Conservation (phyloP, 2,329 filamentous ascomycete genomes). For the Colletotrichum sp. region DNA sequence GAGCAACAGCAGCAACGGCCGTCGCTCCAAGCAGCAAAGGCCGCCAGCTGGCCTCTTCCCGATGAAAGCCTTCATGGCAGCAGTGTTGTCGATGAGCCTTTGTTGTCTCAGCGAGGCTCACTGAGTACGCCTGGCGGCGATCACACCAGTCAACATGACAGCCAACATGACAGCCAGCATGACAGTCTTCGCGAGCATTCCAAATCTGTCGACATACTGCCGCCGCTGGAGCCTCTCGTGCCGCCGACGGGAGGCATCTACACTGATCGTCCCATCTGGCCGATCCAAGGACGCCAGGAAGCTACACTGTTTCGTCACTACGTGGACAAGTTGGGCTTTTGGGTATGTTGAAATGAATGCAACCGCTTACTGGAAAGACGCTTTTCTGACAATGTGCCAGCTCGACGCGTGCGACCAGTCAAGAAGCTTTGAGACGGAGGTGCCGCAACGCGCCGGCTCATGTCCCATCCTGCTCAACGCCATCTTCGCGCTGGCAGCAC, state of each 20-base stretch:
- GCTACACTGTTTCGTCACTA: conserved; percentile 39
- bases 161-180: neutral
- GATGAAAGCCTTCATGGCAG: neutral
- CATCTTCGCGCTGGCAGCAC: conserved; percentile 60
- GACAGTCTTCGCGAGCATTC: neutral
- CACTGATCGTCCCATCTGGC: conserved; percentile 25
- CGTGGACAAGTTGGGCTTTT: conserved; percentile 37
- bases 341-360: conserved; percentile 29
- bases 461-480: conserved; percentile 60
- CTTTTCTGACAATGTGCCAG: conserved; percentile 27
- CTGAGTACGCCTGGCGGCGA: conserved; percentile 1
- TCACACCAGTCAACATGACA: neutral
- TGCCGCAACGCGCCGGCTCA: conserved; percentile 55
- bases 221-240: conserved; percentile 4
- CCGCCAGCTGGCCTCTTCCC: conserved; percentile 13
- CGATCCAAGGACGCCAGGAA: conserved; percentile 34
- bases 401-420: conserved; percentile 46
- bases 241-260: conserved; percentile 24
- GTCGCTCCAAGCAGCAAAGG: conserved; percentile 3
- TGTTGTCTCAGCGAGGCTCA: neutral
- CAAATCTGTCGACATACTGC: neutral
- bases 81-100: neutral
- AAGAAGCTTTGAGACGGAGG: conserved; percentile 56
- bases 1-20: neutral
- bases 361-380: neutral